Evolutionary conservation across 805 yeast species (phyloP).

Genomic region (Wilhelminamyces savonicus): DNA sequence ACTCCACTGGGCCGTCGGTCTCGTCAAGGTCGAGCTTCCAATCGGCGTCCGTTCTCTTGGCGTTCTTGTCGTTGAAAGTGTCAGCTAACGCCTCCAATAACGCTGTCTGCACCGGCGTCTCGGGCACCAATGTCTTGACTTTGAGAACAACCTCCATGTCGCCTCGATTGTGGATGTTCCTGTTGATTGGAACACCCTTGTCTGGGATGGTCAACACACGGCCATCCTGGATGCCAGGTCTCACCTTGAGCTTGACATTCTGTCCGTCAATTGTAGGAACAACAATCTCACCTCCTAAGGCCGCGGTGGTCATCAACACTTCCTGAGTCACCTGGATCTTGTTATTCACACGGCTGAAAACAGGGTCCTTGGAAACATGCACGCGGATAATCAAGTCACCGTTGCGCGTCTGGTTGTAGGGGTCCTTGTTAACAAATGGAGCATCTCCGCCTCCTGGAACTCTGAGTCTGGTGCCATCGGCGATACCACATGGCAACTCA

Average conservation of each 20-base stretch:
- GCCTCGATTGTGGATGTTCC: constrained; percentile 57
- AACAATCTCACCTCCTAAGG: constrained; percentile 84
- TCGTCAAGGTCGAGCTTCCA: constrained; percentile 28
- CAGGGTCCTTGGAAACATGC: constrained; percentile 67
- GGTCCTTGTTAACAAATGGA: constrained; percentile 68
- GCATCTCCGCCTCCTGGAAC: constrained; percentile 88
- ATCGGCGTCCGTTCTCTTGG: constrained; percentile 57
- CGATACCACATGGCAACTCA: constrained; percentile 83
- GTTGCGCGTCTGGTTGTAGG: constrained; percentile 59
- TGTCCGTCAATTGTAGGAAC: constrained; percentile 89
- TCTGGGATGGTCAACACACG: constrained; percentile 70
- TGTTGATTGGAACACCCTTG: constrained; percentile 74
- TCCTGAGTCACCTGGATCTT: constrained; percentile 61
- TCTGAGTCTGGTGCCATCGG: constrained; percentile 79
- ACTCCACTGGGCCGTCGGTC: constrained; percentile 8
- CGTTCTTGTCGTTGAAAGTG: constrained; percentile 72
- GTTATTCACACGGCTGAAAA: constrained; percentile 59
- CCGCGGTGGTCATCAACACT: constrained; percentile 92
- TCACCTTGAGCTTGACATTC: constrained; percentile 67
- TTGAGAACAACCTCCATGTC: constrained; percentile 70
- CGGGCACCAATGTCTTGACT: constrained; percentile 68
- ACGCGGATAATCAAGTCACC: constrained; percentile 89
- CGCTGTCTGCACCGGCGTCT: constrained; percentile 79
- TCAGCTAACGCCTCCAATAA: constrained; percentile 93
- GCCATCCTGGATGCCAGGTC: constrained; percentile 80